Conservation (phyloP, 805 yeast species). For the Sugiyamaella valdiviana region DNA sequence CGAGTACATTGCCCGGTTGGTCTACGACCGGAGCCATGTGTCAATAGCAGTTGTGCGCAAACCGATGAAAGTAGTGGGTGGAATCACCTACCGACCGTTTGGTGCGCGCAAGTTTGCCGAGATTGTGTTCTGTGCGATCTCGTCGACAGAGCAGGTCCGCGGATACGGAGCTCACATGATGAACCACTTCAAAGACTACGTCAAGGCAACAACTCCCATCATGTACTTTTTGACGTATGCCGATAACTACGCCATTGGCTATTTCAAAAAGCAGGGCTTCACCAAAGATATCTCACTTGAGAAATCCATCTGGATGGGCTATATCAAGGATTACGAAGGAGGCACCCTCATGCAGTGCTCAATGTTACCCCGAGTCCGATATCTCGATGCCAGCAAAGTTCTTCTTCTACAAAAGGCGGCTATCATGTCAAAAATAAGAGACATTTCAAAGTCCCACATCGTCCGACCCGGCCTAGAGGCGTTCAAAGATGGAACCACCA, state of each 20-base stretch:
- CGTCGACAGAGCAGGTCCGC: conserved; percentile 94
- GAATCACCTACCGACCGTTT: conserved; percentile 93
- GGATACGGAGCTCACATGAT: conserved; percentile 98
- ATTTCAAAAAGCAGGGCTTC: conserved; percentile 96
- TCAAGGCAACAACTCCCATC: conserved; percentile 76
- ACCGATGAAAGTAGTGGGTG: conserved; percentile 94
- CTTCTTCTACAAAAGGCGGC: conserved; percentile 87
- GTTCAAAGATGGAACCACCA: conserved; percentile 44
- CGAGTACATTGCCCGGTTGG: conserved; percentile 90
- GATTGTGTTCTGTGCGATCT: conserved; percentile 96
- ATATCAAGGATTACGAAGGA: conserved; percentile 97
- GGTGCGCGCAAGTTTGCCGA: conserved; percentile 89
- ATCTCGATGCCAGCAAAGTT: conserved; percentile 82
- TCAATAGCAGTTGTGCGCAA: conserved; percentile 94
- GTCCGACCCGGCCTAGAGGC: conserved; percentile 74
- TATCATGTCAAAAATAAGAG: conserved; percentile 72
- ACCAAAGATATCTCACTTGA: conserved; percentile 90
- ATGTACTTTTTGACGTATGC: conserved; percentile 91
- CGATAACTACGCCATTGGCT: conserved; percentile 97
- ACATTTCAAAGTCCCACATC: conserved; percentile 70
- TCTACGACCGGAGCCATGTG: conserved; percentile 87
- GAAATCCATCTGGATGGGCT: conserved; percentile 91
- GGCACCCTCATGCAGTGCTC: conserved; percentile 97
- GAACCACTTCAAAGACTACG: conserved; percentile 97
- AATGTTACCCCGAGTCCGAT: conserved; percentile 83